phyloP scores from a whole-genome alignment of 2,329 filamentous ascomycete genomes.

The Grosmannia huntii region DNA sequence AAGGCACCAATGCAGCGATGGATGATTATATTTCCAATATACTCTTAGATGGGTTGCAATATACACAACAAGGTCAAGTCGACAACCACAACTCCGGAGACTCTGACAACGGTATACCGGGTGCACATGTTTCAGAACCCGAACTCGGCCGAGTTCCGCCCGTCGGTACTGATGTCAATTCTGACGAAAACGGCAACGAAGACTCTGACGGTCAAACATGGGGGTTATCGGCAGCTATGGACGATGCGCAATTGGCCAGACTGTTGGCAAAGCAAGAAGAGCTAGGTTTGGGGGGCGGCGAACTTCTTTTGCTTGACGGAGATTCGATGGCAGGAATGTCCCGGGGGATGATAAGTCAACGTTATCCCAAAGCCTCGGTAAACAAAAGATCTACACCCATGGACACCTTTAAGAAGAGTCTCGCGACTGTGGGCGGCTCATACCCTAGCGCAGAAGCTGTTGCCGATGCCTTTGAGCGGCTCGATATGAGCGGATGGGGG shows the following conservation, averaged over 20 bases:
- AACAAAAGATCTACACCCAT: not conserved
- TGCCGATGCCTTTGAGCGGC: constrained; percentile 46
- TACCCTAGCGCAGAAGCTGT: constrained; percentile 28
- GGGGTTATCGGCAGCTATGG: constrained; percentile 37
- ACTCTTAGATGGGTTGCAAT: constrained; percentile 26
- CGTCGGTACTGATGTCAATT: constrained; percentile 16
- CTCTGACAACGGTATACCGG: constrained; percentile 24
- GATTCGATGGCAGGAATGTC: constrained; percentile 8
- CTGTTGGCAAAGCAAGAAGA: constrained; percentile 50
- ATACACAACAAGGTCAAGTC: constrained; percentile 15
- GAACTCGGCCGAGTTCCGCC: constrained; percentile 4
- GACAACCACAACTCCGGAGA: constrained; percentile 30
- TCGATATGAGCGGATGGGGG: constrained; percentile 76
- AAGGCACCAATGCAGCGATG: constrained; percentile 39
- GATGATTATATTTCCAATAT: constrained; percentile 64
- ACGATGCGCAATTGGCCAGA: constrained; percentile 50
- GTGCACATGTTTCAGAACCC: not conserved
- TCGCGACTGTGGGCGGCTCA: constrained; percentile 14
- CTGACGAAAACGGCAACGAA: constrained; percentile 22
- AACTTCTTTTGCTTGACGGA: constrained; percentile 43
- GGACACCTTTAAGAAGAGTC: not conserved
- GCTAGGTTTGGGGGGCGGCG: constrained; percentile 46
- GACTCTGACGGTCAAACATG: constrained; percentile 19
- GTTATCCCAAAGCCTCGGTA: not conserved
- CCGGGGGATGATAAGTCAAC: not conserved